Conservation (phyloP, 169 alveolate genomes). For the Cryptosporidium ryanae region DNA sequence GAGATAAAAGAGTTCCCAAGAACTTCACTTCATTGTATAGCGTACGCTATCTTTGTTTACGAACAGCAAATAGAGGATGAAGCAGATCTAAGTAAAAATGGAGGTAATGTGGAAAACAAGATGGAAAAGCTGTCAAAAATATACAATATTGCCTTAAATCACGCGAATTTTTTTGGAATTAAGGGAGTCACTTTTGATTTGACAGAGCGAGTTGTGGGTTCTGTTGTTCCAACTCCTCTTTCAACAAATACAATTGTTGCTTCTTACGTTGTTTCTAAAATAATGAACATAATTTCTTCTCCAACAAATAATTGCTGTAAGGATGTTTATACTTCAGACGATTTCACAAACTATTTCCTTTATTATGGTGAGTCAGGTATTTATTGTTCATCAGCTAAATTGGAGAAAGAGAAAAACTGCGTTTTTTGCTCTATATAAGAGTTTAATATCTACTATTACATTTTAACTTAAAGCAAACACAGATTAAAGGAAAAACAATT, state of each 20-base stretch:
- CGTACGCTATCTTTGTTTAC: conserved; percentile 34
- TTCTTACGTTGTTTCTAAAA: conserved; percentile 47
- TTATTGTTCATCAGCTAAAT: conserved; percentile 24
- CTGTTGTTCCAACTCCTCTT: conserved; percentile 40
- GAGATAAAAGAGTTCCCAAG: conserved; percentile 64
- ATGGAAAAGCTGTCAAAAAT: conserved; percentile 10
- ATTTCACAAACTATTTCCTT: conserved; percentile 13
- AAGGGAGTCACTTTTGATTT: conserved; percentile 65
- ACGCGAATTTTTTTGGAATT: conserved; percentile 63
- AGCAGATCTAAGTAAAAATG: neutral
- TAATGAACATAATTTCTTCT: neutral
- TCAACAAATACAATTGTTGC: conserved; percentile 64
- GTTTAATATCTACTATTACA: no score
- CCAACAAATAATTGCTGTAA: neutral
- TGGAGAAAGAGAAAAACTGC: conserved; percentile 39
- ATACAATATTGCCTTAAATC: conserved; percentile 23
- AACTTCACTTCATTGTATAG: conserved; percentile 59
- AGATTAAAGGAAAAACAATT: no score
- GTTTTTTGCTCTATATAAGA: conserved; percentile 17
- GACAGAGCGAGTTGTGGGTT: conserved; percentile 33
- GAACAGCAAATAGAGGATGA: conserved; percentile 14
- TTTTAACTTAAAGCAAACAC: no score
- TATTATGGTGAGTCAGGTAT: conserved; percentile 62
- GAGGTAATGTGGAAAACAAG: neutral
- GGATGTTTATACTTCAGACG: neutral